Evolutionary conservation across 805 yeast species (phyloP).

Genomic region (Schwanniomyces polymorphus): DNA sequence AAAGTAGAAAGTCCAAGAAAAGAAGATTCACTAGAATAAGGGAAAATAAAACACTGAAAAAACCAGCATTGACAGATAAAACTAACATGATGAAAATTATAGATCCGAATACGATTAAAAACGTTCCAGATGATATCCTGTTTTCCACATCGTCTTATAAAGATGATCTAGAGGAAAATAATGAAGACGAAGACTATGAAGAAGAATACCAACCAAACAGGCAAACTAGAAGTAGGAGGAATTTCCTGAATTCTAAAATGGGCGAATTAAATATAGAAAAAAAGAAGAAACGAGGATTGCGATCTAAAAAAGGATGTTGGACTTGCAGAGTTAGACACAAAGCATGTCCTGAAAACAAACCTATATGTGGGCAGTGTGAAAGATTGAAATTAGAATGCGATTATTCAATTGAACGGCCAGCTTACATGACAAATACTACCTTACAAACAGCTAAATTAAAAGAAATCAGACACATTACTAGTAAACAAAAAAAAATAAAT

Average conservation of each 20-base stretch:
- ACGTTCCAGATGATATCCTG: neutral
- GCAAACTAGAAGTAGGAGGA: conserved; percentile 8
- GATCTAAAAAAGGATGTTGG: conserved; percentile 73
- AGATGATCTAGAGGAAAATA: neutral
- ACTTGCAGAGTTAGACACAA: conserved; percentile 74
- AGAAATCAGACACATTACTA: conserved; percentile 47
- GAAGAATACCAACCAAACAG: conserved; percentile 8
- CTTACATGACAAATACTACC: conserved; percentile 47
- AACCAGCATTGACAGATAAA: neutral
- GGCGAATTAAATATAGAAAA: conserved; percentile 9
- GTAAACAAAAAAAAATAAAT: conserved; percentile 21
- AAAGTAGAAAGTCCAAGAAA: neutral
- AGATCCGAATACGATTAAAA: neutral
- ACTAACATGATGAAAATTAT: neutral
- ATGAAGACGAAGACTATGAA: conserved; percentile 3
- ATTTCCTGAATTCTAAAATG: neutral
- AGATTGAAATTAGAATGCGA: conserved; percentile 60
- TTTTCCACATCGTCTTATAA: neutral
- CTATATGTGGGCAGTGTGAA: conserved; percentile 58
- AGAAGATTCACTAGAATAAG: neutral
- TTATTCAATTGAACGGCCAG: conserved; percentile 51
- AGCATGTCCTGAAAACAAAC: conserved; percentile 67
- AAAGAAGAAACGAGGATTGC: conserved; percentile 17
- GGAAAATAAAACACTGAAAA: neutral
- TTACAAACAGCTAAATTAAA: conserved; percentile 47